Evolutionary conservation across 1,139 yeast species (phyloP), one percentile per base, ranked within the genome.

Genomic region (Lodderomyces parapsilosis): DNA sequence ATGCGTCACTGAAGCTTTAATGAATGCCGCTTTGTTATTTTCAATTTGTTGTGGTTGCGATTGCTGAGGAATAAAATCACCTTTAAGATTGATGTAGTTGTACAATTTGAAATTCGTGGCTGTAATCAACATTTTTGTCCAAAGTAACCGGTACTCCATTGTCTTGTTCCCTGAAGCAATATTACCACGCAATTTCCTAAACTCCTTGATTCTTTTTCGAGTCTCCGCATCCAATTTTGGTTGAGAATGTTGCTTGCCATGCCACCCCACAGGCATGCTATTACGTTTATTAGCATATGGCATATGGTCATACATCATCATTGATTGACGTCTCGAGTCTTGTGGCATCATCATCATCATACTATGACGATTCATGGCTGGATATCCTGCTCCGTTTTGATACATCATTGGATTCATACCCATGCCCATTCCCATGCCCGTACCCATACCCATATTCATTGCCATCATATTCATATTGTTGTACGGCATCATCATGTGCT

Each of bases 161-260:
- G 74, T 57, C 52, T 74, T 74, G 48, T 72, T 71, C 15, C 79
- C 78, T 2, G 70, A 55, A 2, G 77, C 69, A 46, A 74, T 74
- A 10, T 66, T 49, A 18, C 54, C 49, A 38, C 79, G 62, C 44
- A 74, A 61, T 23, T 55, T 56, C 30, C 62, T 50, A 48, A 73
- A 73, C 38, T 67, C 66, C 30, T 65, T 64, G 40, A 73, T 64
- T 49, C 66, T 68, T 43, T 48, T 47, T 48, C 40, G 41, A 17
- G 28, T 25, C 14, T 20, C 34, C 14, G 37, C 30, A 32, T 39
- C 41, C 20, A 39, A 32, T 13, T 20, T 24, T 10, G 33, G 28
- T 20, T 41, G 27, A 22, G 40, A 42, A 5, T 30, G 40, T 23
- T 18, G 18, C 13, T n/a, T 13, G 15, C 31, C 31, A 13, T 15